Evolutionary conservation across 768 basidiomycete species (phyloP).

Genomic region (Phaffia tasmanica): DNA sequence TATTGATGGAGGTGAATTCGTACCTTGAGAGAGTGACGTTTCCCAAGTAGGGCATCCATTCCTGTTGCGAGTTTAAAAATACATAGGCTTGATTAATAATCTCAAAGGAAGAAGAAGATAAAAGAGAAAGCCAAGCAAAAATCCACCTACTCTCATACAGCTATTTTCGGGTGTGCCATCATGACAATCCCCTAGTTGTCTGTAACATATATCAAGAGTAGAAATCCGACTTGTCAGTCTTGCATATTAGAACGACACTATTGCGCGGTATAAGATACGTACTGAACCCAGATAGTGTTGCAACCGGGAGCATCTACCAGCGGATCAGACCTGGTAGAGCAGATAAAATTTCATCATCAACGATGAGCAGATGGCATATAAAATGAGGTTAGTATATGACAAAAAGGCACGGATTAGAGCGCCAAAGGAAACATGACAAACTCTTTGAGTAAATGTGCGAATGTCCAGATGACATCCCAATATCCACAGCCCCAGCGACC

Average conservation of each 20-base stretch:
- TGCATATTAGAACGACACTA: background rate
- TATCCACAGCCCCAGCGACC: conserved; percentile 24
- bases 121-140: background rate
- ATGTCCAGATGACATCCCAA: conserved; percentile 25
- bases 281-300: conserved; percentile 18
- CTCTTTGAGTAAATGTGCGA: conserved; percentile 19
- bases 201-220: too few relatives aligned
- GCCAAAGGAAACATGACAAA: background rate
- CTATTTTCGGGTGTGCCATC: conserved; percentile 18
- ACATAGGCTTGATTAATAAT: background rate
- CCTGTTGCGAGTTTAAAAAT: background rate
- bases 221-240: background rate
- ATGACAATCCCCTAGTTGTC: conserved; percentile 24
- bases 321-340: conserved; percentile 17
- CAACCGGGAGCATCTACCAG: conserved; percentile 26
- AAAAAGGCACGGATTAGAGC: background rate
- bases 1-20: background rate
- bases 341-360: background rate
- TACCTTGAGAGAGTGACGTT: conserved; percentile 24
- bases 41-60: conserved; percentile 24
- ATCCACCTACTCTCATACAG: conserved; percentile 22
- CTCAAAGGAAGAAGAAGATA: background rate
- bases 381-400: background rate
- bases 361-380: background rate
- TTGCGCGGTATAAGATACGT: background rate